A percentile compares a stretch with the other conserved stretches of the same genome.
These are phyloP conservation scores for Pythium inflatum DNA, from an alignment of 352 stramenopile species.

Conservation along the genomic window DNA sequence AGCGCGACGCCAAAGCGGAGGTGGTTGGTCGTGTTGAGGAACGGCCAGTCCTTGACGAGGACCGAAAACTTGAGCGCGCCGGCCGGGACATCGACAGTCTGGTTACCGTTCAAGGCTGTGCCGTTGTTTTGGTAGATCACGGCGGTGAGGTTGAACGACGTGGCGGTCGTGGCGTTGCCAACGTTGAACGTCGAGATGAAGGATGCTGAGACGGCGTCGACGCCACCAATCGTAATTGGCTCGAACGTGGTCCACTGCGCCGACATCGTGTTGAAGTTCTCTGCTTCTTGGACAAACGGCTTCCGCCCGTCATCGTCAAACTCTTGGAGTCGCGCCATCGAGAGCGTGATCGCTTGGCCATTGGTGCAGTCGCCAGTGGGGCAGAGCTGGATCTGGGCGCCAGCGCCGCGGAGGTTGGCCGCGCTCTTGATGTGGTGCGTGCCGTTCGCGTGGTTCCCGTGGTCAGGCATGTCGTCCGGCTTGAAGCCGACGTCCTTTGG, in stretches of 20 bases:
- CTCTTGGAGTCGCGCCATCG: constrained; percentile 41
- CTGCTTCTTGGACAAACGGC: constrained; percentile 10
- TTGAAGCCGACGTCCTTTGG: neutral
- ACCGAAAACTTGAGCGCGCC: constrained; percentile 10
- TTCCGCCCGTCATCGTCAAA: constrained; percentile 7
- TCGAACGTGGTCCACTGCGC: constrained; percentile 38
- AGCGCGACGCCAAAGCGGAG: constrained; percentile 40
- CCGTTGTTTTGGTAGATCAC: constrained; percentile 39
- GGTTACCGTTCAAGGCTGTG: constrained; percentile 28
- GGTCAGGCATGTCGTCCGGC: neutral
- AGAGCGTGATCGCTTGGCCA: constrained; percentile 25
- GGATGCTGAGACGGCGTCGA: constrained; percentile 33
- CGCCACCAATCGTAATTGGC: constrained; percentile 13
- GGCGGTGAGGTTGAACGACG: constrained; percentile 43
- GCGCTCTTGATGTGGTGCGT: constrained; percentile 47
- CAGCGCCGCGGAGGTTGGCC: constrained; percentile 38
- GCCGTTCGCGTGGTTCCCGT: neutral
- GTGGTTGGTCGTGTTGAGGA: constrained; percentile 28
- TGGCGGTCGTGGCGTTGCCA: neutral
- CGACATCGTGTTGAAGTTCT: constrained; percentile 35
- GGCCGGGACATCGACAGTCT: neutral
- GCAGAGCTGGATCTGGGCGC: constrained; percentile 47
- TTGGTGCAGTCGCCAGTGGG: constrained; percentile 32
- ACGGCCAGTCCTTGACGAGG: constrained; percentile 21
- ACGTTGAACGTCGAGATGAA: constrained; percentile 33